Evolutionary conservation across 306 rosid genomes (phyloP).

Genomic region (Glycine latifolia): DNA sequence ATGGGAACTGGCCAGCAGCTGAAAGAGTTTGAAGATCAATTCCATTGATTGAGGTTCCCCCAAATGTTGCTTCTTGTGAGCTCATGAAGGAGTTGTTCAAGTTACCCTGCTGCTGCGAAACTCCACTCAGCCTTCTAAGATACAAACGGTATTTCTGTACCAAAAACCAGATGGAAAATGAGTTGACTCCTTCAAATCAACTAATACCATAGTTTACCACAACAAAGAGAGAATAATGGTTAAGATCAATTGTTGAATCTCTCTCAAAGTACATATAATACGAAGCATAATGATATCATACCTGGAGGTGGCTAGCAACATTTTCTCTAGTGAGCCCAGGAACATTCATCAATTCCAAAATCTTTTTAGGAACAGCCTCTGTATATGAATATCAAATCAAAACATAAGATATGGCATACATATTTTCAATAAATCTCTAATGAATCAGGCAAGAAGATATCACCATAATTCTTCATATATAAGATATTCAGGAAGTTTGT

Average conservation of each 20-base stretch:
- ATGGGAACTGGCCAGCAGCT: constrained; percentile 72
- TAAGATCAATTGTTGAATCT: constrained; percentile 4
- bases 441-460: constrained; percentile 11
- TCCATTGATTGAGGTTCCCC: constrained; percentile 71
- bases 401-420: constrained; percentile 8
- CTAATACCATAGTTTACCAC: constrained; percentile 9
- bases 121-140: constrained; percentile 91
- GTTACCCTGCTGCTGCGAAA: constrained; percentile 72
- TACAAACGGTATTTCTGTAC: constrained; percentile 93
- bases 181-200: constrained; percentile 23
- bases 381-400: constrained; percentile 47
- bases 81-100: constrained; percentile 67
- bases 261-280: not conserved
- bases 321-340: constrained; percentile 99
- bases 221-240: constrained; percentile 1
- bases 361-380: constrained; percentile 99
- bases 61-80: constrained; percentile 75
- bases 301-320: constrained; percentile 99
- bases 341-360: constrained; percentile 97
- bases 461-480: not conserved
- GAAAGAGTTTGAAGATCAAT: constrained; percentile 83
- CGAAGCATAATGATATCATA: constrained; percentile 18
- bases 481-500: constrained; percentile 9
- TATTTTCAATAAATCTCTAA: constrained; percentile 8
- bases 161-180: constrained; percentile 39